Percentiles rank a stretch among this genome's conserved stretches.
phyloP scores from a whole-genome alignment of 495 filamentous ascomycete genomes.

The Tetracladium marchalianum region DNA sequence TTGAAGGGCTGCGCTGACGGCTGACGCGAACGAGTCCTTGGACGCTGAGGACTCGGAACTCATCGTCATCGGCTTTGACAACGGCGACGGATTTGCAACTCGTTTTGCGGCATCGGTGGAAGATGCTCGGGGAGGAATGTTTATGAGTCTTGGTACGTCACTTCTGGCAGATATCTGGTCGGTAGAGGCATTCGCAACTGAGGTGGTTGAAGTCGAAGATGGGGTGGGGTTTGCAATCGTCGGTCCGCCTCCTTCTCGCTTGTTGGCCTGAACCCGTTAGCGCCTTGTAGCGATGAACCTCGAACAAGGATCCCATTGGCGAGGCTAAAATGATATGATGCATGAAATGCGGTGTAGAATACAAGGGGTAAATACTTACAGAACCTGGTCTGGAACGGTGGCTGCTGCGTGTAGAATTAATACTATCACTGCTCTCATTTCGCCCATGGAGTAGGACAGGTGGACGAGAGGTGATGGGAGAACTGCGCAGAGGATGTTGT shows the following conservation, averaged over 20 bases:
- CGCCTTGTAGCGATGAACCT: constrained; percentile 17
- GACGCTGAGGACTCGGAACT: constrained; percentile 29
- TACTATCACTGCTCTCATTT: constrained; percentile 47
- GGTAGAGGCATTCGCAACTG: constrained; percentile 25
- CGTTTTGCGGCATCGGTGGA: constrained; percentile 67
- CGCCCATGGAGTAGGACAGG: constrained; percentile 48
- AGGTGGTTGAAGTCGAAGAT: constrained; percentile 21
- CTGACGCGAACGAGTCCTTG: constrained; percentile 24
- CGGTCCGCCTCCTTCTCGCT: constrained; percentile 19
- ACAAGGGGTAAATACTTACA: constrained; percentile 33
- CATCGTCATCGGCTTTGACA: constrained; percentile 73
- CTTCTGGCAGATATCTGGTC: constrained; percentile 22
- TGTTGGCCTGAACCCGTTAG: constrained; percentile 15
- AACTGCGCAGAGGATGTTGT: constrained; percentile 21
- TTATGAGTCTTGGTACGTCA: constrained; percentile 49
- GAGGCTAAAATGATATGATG: constrained; percentile 16
- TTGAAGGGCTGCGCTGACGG: constrained; percentile 22
- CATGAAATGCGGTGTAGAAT: constrained; percentile 6
- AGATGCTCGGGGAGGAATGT: constrained; percentile 55
- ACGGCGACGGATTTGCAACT: constrained; percentile 67
- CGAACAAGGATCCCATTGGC: constrained; percentile 23
- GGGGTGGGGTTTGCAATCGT: constrained; percentile 37
- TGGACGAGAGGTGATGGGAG: constrained; percentile 23
- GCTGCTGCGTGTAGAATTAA: constrained; percentile 24
- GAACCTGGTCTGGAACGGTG: constrained; percentile 39